Base-by-base conservation (phyloP, 192 early-diverging fungal species). In the Backusella australiensis region DNA sequence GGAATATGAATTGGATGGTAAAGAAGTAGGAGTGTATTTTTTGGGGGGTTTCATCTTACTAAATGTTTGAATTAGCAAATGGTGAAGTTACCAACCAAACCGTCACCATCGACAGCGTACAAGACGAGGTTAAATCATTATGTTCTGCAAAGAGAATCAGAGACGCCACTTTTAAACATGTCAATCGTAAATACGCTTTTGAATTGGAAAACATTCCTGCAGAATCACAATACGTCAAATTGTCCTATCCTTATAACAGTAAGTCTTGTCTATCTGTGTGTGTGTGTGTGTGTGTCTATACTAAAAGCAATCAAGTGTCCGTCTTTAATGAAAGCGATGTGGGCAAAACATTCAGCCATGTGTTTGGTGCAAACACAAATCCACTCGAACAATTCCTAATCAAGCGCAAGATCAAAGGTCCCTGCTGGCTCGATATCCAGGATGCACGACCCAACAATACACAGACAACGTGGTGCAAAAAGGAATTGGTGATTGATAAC, bases 361-460 rank as follows among this genome's bases (percentile, higher is more conserved):
- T 94, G 3, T 99, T 99, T 88, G 98, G 97, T 14, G 86, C 93
- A 5, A 89, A 91, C 53, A 95, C 95, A 14, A 90, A 84, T 49
- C 93, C 95, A 1, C 84, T 98, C n/a, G 98, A 99, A 83, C 89
- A 94, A 32, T 92, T 99, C 65, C 79, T 99, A n/a, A 88, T 97
- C 29, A 96, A 99, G 82, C 89, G 97, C 26, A 91, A 95, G 71
- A 83, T 99, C 34, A 99, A 96, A 95, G 98, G 98, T 1, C 98
- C 98, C 6, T 93, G 91, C 72, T 99, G 98, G 98, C 83, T 99
- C 0, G 78, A 86, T 15, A 88, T 98, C 34, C 84, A 81, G 41
- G 74, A 93, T 23, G 87, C 92, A 0, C 77, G 83, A 21, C 75
- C 90, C 3, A 86, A 78, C 44, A 78, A 74, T 35, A 76, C 78